Percentiles rank a stretch among this genome's conserved stretches.
phyloP scores from a whole-genome alignment of 2,329 filamentous ascomycete species.

The Helotiales sp. region DNA sequence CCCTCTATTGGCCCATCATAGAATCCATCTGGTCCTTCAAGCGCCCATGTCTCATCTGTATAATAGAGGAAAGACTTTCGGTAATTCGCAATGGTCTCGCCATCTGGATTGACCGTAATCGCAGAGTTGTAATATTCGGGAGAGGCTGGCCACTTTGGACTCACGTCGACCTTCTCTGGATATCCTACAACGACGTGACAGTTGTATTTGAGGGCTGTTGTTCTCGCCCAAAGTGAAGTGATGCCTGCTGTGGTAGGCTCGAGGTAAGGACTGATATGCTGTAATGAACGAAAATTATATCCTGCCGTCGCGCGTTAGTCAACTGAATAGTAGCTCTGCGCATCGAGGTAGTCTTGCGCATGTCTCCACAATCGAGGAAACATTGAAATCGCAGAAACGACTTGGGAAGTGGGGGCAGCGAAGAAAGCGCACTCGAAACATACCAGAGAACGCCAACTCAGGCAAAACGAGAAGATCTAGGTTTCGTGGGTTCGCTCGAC shows the following conservation, averaged over 20 bases:
- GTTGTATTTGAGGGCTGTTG: constrained; percentile 62
- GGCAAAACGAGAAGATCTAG: constrained; percentile 73
- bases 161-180: constrained; percentile 64
- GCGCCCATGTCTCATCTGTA: constrained; percentile 62
- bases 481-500: constrained; percentile 48
- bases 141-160: constrained; percentile 46
- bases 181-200: constrained; percentile 74
- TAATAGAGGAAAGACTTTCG: constrained; percentile 59
- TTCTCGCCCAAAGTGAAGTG: constrained; percentile 70
- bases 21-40: constrained; percentile 54
- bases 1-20: constrained; percentile 45
- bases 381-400: too few relatives aligned
- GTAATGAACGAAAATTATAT: constrained; percentile 74
- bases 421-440: constrained; percentile 3
- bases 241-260: constrained; percentile 67
- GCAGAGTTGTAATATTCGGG: constrained; percentile 57
- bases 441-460: constrained; percentile 74
- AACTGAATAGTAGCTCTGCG: background rate
- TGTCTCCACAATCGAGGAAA: too few relatives aligned
- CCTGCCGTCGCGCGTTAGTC: constrained; percentile 34
- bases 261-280: constrained; percentile 67
- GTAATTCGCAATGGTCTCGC: constrained; percentile 62
- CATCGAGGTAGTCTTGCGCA: background rate
- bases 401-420: background rate
- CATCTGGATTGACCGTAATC: constrained; percentile 56